Evolutionary conservation across 139 green algal genomes (phyloP).

Genomic region (Yamagishiella unicocca): DNA sequence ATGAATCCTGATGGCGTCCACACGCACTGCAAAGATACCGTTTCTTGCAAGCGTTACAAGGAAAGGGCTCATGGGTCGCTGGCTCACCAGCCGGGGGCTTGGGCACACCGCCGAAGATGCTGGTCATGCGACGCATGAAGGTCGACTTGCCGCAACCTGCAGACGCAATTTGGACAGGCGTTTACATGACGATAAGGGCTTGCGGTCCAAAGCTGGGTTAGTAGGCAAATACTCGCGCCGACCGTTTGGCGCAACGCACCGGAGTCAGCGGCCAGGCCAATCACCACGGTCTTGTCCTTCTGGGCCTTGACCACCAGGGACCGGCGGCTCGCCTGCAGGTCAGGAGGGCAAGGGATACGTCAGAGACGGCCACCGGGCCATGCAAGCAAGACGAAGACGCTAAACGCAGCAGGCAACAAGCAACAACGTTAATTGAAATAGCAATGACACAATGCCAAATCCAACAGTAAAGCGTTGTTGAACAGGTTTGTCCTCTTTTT

Average conservation of each 20-base stretch:
- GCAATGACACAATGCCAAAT: too few species aligned
- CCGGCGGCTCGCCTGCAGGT: slow-evolving; percentile 38
- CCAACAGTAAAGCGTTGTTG: too few species aligned
- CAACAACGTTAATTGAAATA: too few species aligned
- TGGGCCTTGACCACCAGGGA: slow-evolving; percentile 62
- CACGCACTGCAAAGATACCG: too few species aligned
- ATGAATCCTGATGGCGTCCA: too few species aligned
- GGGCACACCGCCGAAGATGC: slow-evolving; percentile 94
- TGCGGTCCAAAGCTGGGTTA: too few species aligned
- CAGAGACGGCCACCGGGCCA: neutral
- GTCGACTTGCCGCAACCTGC: slow-evolving; percentile 99
- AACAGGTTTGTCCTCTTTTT: too few species aligned
- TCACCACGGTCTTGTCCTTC: slow-evolving; percentile 88
- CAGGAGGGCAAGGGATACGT: neutral
- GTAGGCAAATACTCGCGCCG: too few species aligned
- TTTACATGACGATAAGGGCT: too few species aligned
- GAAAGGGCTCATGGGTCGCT: neutral
- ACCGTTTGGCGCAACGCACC: slow-evolving; percentile 61
- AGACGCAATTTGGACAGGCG: neutral
- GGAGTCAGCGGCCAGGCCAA: slow-evolving; percentile 98
- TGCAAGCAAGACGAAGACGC: slow-evolving; percentile 14
- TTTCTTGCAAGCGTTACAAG: neutral
- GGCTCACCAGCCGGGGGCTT: slow-evolving; percentile 87
- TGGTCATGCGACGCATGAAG: slow-evolving; percentile 99
- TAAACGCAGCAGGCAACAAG: too few species aligned